A percentile compares a stretch with the other conserved stretches of the same genome.
phyloP scores from a whole-genome alignment of 495 filamentous ascomycete species.

The Pyrenula massariospora region DNA sequence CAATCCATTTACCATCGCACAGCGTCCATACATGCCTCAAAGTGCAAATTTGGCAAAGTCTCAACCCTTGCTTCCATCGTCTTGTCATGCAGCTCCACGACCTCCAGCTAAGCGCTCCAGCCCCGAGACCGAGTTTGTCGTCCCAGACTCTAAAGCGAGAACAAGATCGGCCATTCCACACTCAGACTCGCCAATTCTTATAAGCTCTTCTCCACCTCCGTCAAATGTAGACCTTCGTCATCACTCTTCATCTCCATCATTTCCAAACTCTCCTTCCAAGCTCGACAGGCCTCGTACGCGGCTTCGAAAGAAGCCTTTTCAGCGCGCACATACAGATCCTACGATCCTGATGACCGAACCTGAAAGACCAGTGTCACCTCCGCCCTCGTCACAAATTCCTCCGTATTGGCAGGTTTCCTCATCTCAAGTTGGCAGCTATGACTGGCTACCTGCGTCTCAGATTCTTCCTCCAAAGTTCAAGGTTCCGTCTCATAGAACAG shows the following conservation, averaged over 20 bases:
- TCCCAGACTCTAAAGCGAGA: background rate
- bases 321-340: background rate
- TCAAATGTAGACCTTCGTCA: background rate
- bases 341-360: too few relatives aligned
- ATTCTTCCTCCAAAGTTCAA: background rate
- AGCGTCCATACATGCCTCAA: background rate
- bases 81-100: too few relatives aligned
- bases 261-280: background rate
- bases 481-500: background rate
- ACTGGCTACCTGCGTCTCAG: background rate
- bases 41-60: background rate
- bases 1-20: background rate
- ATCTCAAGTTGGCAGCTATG: background rate
- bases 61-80: too few relatives aligned
- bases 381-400: background rate
- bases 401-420: background rate
- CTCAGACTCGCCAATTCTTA: background rate
- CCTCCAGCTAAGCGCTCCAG: background rate
- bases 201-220: background rate
- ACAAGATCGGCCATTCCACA: background rate
- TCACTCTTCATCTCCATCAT: too few relatives aligned
- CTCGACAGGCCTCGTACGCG: background rate
- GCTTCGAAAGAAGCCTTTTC: background rate
- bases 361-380: background rate
- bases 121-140: background rate